Percentiles rank a stretch among this genome's conserved stretches.
Conservation (phyloP, 1,139 yeast genomes). For the Taiozyma sp. region DNA sequence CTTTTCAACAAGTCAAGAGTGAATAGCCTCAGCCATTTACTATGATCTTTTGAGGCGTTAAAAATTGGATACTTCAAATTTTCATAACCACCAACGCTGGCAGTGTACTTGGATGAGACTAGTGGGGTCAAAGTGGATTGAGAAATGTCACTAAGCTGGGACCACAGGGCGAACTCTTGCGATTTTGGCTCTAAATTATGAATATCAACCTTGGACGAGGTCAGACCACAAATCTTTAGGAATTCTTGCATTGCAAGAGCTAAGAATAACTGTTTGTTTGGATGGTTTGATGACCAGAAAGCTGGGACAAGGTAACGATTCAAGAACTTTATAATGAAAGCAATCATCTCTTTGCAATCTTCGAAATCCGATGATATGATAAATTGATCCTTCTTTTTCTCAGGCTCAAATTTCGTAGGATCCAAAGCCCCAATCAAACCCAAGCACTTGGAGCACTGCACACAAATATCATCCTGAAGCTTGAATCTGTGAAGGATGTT, state of each 20-base stretch:
- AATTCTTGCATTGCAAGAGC: conserved; percentile 91
- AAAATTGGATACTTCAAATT: conserved; percentile 45
- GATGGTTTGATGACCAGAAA: conserved; percentile 88
- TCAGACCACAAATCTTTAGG: conserved; percentile 57
- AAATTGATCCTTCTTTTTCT: conserved; percentile 37
- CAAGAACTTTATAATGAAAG: conserved; percentile 60
- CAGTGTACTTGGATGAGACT: conserved; percentile 61
- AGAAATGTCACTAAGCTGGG: conserved; percentile 57
- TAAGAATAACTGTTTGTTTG: conserved; percentile 74
- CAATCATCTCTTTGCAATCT: conserved; percentile 55
- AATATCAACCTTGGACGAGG: conserved; percentile 28
- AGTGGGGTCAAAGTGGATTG: conserved; percentile 75
- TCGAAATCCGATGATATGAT: conserved; percentile 56
- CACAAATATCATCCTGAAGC: conserved; percentile 44
- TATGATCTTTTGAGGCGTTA: conserved; percentile 36
- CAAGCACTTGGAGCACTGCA: conserved; percentile 60
- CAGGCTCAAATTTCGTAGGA: conserved; percentile 50
- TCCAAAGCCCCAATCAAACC: conserved; percentile 80
- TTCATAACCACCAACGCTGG: conserved; percentile 42
- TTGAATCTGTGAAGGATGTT: conserved; percentile 57
- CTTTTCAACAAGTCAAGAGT: conserved; percentile 59
- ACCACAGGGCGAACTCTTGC: conserved; percentile 45
- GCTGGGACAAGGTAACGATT: conserved; percentile 69
- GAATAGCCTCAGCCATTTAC: conserved; percentile 65
- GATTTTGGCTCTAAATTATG: conserved; percentile 27